phyloP scores from a whole-genome alignment of 2,329 filamentous ascomycete genomes.

The Cladosporium sp. region DNA sequence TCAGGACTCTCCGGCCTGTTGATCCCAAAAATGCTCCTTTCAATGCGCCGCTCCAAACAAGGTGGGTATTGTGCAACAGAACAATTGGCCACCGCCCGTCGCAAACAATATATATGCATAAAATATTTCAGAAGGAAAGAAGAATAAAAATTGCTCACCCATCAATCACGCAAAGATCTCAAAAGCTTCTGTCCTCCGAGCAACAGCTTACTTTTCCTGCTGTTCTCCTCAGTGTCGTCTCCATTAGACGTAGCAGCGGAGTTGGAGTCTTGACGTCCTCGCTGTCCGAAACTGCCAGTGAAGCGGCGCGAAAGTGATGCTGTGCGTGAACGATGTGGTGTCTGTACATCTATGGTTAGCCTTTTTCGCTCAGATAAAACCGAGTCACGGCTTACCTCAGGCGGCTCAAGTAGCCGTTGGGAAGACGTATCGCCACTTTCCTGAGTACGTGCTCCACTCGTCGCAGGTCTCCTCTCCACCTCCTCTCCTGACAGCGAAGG shows the following conservation, averaged over 20 bases:
- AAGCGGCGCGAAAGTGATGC: conserved; percentile 26
- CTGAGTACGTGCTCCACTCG: conserved; percentile 3
- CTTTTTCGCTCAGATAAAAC: neutral
- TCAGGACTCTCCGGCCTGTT: neutral
- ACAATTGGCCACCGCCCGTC: neutral
- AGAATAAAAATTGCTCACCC: neutral
- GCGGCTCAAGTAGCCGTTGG: neutral
- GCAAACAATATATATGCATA: neutral
- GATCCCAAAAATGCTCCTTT: neutral
- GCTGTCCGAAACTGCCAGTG: conserved; percentile 27
- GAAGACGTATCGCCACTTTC: neutral
- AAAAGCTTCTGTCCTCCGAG: conserved; percentile 42
- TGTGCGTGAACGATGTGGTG: conserved; percentile 15
- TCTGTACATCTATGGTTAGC: neutral
- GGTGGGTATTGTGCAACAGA: conserved; percentile 2
- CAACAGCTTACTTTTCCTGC: conserved; percentile 38
- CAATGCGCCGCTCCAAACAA: neutral
- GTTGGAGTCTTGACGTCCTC: conserved; percentile 19
- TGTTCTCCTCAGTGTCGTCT: conserved; percentile 29
- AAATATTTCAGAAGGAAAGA: neutral
- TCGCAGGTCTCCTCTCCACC: conserved; percentile 2
- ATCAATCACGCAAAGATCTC: conserved; percentile 31
- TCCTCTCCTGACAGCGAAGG: conserved; percentile 12
- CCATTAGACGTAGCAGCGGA: neutral
- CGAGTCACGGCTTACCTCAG: neutral